Evolutionary conservation across 73 alveolate genomes (phyloP).

Genomic region (Urostyla sp.): DNA sequence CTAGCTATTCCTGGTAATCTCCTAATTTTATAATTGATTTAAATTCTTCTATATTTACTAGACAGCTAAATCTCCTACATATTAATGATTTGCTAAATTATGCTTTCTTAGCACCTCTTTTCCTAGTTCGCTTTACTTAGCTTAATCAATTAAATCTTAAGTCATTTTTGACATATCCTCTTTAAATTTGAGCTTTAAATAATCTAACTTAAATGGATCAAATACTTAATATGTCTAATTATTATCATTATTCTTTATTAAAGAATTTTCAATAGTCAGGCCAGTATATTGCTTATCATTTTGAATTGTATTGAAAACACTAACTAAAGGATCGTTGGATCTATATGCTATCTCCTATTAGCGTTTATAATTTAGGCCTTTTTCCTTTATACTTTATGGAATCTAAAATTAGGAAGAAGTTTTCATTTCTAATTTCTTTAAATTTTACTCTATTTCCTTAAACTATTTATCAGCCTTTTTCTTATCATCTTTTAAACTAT

Average conservation of each 20-base stretch:
- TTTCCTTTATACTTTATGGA: not conserved
- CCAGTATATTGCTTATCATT: too few species aligned
- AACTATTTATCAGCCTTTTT: not conserved
- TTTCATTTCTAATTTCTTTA: slow-evolving; percentile 12
- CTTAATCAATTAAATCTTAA: slow-evolving; percentile 44
- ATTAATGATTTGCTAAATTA: slow-evolving; percentile 3
- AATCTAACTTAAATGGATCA: slow-evolving; percentile 14
- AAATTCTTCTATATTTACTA: slow-evolving; percentile 25
- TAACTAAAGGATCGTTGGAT: slow-evolving; percentile 15
- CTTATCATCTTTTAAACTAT: not conserved
- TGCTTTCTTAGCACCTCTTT: slow-evolving; percentile 21
- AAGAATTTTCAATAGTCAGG: not conserved
- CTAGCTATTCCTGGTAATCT: not conserved
- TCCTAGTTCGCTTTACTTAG: slow-evolving; percentile 23
- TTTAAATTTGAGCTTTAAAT: slow-evolving; percentile 8
- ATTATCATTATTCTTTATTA: not conserved
- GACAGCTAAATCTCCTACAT: slow-evolving; percentile 35
- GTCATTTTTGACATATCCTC: slow-evolving; percentile 11
- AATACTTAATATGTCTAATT: not conserved
- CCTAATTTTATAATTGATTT: not conserved
- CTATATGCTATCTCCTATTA: slow-evolving; percentile 1
- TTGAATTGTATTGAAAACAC: slow-evolving; percentile 10
- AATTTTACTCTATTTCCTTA: not conserved
- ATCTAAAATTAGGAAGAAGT: not conserved
- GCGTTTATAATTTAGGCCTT: slow-evolving; percentile 13